Percentiles rank a stretch among this genome's conserved stretches.
These are phyloP conservation scores for Podospora australis DNA, from an alignment of 495 filamentous ascomycete species.

Conservation along the genomic window DNA sequence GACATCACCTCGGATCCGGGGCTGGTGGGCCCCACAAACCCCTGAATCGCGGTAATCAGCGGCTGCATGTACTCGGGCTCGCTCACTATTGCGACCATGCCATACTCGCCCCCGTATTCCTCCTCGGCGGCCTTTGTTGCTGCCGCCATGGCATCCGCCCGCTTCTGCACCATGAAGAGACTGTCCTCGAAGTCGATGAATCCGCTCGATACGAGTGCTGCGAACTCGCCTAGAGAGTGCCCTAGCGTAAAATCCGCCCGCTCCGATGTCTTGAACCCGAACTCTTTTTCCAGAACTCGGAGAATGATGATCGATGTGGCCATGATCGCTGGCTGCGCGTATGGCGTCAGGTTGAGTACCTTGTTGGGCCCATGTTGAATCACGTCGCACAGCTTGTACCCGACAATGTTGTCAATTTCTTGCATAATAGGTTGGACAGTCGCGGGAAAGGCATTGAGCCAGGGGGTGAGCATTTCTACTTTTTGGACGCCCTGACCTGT, in stretches of 20 bases:
- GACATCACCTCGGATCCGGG: constrained; percentile 56
- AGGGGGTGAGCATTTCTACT: constrained; percentile 82
- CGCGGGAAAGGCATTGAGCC: constrained; percentile 74
- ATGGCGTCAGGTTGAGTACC: constrained; percentile 69
- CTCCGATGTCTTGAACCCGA: constrained; percentile 63
- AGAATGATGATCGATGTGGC: constrained; percentile 86
- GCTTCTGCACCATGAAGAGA: constrained; percentile 64
- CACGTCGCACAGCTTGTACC: constrained; percentile 63
- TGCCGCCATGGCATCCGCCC: constrained; percentile 79
- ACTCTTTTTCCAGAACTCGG: constrained; percentile 79
- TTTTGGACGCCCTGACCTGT: constrained; percentile 91
- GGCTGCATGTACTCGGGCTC: constrained; percentile 63
- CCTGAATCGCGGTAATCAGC: constrained; percentile 66
- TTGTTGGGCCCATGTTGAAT: constrained; percentile 74
- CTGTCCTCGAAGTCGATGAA: constrained; percentile 73
- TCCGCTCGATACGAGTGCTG: constrained; percentile 76
- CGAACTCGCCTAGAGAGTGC: constrained; percentile 93
- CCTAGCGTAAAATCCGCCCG: constrained; percentile 77
- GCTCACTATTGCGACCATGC: constrained; percentile 90
- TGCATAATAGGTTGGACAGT: constrained; percentile 67
- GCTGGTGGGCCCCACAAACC: constrained; percentile 67
- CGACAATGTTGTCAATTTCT: constrained; percentile 72
- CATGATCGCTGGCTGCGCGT: constrained; percentile 95
- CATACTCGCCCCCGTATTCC: constrained; percentile 67
- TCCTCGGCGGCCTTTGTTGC: constrained; percentile 59